Percentiles rank a stretch among this genome's conserved stretches.
Evolutionary conservation across 495 filamentous ascomycete species (phyloP).

Genomic region (Baudoinia panamericana): DNA sequence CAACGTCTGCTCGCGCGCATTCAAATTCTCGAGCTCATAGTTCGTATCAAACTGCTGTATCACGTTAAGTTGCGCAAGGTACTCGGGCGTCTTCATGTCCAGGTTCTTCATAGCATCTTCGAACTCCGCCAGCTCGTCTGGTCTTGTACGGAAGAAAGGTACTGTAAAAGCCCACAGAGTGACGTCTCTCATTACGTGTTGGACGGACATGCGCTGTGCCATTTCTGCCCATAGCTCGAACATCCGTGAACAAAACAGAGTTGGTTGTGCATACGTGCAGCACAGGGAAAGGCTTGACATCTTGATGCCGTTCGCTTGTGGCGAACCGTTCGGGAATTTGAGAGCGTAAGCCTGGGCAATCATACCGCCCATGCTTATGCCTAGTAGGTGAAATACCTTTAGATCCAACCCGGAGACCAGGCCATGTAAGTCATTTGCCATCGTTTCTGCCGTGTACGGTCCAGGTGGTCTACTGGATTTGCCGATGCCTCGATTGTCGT

Average conservation of each 20-base stretch:
- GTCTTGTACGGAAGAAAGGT: constrained; percentile 12
- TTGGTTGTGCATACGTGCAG: constrained; percentile 18
- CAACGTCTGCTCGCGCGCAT: constrained; percentile 1
- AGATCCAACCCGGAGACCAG: constrained; percentile 9
- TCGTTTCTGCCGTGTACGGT: constrained; percentile 11
- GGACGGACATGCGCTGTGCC: constrained; percentile 14
- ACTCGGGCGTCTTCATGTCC: constrained; percentile 10
- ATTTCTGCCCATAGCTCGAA: constrained; percentile 18
- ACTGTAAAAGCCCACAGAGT: constrained; percentile 20
- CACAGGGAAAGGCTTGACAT: constrained; percentile 9
- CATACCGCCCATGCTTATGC: constrained; percentile 65
- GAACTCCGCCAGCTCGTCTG: constrained; percentile 10
- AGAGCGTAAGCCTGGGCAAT: constrained; percentile 58
- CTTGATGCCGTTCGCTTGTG: background rate
- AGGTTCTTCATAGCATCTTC: constrained; percentile 15
- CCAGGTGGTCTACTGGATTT: constrained; percentile 8
- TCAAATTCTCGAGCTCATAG: constrained; percentile 5
- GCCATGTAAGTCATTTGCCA: constrained; percentile 14
- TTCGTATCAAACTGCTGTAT: constrained; percentile 18
- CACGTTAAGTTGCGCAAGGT: constrained; percentile 17
- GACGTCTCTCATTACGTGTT: constrained; percentile 18
- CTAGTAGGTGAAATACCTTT: constrained; percentile 37
- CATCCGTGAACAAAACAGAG: constrained; percentile 12
- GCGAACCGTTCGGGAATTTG: constrained; percentile 38
- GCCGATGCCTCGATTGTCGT: constrained; percentile 20